phyloP scores from a whole-genome alignment of 192 early-diverging fungal species.

The Mortierella antarctica region DNA sequence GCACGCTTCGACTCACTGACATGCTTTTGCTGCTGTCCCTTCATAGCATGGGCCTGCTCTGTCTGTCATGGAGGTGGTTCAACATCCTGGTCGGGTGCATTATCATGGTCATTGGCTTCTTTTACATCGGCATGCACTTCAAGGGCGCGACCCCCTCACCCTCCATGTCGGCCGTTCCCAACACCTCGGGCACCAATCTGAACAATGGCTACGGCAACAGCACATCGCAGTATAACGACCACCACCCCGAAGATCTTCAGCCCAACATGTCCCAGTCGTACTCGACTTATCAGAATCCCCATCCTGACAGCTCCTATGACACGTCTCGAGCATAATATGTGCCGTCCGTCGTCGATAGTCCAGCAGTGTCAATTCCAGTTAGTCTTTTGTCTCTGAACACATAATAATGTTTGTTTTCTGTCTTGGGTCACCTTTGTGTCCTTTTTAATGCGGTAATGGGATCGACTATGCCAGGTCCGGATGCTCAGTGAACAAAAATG shows the following conservation, averaged over 20 bases:
- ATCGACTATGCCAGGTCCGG: too few relatives aligned
- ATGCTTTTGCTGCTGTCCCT: neutral
- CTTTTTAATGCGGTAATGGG: too few relatives aligned
- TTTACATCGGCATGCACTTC: constrained; percentile 40
- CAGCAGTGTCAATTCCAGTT: neutral
- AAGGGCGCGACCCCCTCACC: constrained; percentile 31
- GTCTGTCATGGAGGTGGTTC: constrained; percentile 37
- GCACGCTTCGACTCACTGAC: neutral
- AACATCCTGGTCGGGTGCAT: constrained; percentile 37
- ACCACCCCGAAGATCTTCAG: neutral
- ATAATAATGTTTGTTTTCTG: too few relatives aligned
- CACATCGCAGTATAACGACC: constrained; percentile 11
- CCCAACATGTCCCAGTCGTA: constrained; percentile 34
- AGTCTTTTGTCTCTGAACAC: neutral
- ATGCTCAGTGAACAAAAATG: neutral
- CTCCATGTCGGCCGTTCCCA: constrained; percentile 39
- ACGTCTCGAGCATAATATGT: neutral
- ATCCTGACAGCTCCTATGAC: neutral
- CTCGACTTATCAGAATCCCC: neutral
- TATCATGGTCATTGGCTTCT: constrained; percentile 32
- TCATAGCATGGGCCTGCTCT: constrained; percentile 23
- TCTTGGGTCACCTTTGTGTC: too few relatives aligned
- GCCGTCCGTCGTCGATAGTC: neutral
- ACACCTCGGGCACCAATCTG: neutral
- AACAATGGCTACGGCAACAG: neutral